phyloP scores from a whole-genome alignment of 306 rosid species.

The Rubus parviflorus region DNA sequence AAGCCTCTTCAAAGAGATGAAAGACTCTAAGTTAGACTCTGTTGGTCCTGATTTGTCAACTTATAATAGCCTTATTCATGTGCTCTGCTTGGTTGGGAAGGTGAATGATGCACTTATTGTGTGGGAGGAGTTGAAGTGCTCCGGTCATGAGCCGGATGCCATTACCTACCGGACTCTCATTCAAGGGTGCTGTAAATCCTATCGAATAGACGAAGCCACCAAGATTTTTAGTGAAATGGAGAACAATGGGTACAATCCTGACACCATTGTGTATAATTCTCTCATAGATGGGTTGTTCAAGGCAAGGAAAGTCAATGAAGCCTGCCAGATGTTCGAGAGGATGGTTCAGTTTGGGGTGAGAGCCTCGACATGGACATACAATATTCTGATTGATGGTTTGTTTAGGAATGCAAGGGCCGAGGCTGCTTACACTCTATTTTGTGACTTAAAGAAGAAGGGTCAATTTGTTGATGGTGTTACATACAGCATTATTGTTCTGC shows the following conservation, averaged over 20 bases:
- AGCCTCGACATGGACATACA: conserved; percentile 68
- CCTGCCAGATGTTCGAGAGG: conserved; percentile 79
- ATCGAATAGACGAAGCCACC: conserved; percentile 53
- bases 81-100: conserved; percentile 71
- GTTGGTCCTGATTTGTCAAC: conserved; percentile 72
- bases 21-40: conserved; percentile 26
- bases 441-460: conserved; percentile 87
- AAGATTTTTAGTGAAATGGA: conserved; percentile 67
- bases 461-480: conserved; percentile 77
- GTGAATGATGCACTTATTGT: conserved; percentile 64
- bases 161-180: conserved; percentile 62
- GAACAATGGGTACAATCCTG: conserved; percentile 48
- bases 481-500: conserved; percentile 74
- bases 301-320: conserved; percentile 62
- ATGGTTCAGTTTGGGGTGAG: conserved; percentile 78
- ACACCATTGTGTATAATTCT: conserved; percentile 67
- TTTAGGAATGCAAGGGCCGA: conserved; percentile 80
- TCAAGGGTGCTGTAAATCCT: conserved; percentile 71
- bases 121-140: conserved; percentile 73
- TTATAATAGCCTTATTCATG: conserved; percentile 66
- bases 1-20: conserved; percentile 65
- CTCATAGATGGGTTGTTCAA: conserved; percentile 72
- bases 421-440: conserved; percentile 72
- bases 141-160: conserved; percentile 68
- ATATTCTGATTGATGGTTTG: conserved; percentile 75